These are phyloP conservation scores for Penicillium malachiteum DNA, from an alignment of 495 filamentous ascomycete genomes.

Conservation along the genomic window DNA sequence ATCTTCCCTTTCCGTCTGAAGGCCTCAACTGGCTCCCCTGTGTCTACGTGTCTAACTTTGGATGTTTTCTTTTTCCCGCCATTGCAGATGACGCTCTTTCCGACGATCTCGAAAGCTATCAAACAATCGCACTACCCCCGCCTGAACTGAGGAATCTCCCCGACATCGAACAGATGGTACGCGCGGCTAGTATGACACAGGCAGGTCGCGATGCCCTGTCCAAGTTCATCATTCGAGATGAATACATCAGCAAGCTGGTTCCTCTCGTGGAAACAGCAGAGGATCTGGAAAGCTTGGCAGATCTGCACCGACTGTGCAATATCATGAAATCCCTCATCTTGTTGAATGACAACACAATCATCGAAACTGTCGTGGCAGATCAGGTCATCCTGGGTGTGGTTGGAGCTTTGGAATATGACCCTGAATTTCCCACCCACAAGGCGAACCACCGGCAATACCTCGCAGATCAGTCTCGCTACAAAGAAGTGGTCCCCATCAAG, in stretches of 20 bases:
- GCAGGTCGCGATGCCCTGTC: constrained; percentile 82
- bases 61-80: constrained; percentile 1
- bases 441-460: constrained; percentile 96
- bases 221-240: constrained; percentile 78
- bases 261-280: constrained; percentile 84
- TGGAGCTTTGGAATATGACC: constrained; percentile 95
- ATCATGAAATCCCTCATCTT: constrained; percentile 97
- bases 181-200: constrained; percentile 68
- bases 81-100: constrained; percentile 79
- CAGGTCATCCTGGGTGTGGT: constrained; percentile 88
- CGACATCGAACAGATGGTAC: constrained; percentile 81
- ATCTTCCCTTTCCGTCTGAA: not conserved
- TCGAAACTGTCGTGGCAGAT: constrained; percentile 90
- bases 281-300: constrained; percentile 79
- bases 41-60: constrained; percentile 4
- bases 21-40: not conserved
- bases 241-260: constrained; percentile 86
- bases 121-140: constrained; percentile 70
- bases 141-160: constrained; percentile 75
- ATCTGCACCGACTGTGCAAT: constrained; percentile 89
- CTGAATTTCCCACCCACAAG: constrained; percentile 97
- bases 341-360: constrained; percentile 90
- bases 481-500: constrained; percentile 92
- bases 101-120: constrained; percentile 76
- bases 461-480: constrained; percentile 82